Conservation (phyloP, 75 land plant species). For the Cupressus sempervirens region DNA sequence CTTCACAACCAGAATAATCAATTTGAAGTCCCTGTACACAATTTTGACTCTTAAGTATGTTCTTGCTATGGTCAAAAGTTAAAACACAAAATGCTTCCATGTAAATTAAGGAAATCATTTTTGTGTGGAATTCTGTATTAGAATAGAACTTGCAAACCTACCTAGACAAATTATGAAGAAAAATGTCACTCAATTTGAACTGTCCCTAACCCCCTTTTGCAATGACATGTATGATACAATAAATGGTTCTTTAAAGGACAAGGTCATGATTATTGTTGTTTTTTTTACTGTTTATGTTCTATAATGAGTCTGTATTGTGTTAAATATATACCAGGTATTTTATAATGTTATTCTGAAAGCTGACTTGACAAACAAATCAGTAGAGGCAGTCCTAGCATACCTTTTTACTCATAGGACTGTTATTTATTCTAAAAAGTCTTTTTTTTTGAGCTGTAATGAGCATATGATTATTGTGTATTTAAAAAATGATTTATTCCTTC, state of each 20-base stretch:
- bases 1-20: not conserved
- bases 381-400: not conserved
- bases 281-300: not conserved
- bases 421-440: not conserved
- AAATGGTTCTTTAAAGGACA: not conserved
- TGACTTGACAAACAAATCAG: not conserved
- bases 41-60: not conserved
- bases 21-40: not conserved
- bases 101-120: not conserved
- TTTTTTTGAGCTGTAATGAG: not conserved
- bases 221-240: not conserved
- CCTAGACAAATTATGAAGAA: not conserved
- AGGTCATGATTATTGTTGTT: not conserved
- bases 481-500: not conserved
- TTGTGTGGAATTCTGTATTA: not conserved
- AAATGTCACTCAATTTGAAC: not conserved
- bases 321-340: not conserved
- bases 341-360: not conserved
- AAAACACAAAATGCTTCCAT: not conserved
- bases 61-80: not conserved
- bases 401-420: not conserved
- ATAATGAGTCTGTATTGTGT: not conserved
- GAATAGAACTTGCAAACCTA: not conserved
- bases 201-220: not conserved
- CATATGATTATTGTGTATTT: not conserved